phyloP scores from a whole-genome alignment of 257 asterid species.

The Solanum acaule region DNA sequence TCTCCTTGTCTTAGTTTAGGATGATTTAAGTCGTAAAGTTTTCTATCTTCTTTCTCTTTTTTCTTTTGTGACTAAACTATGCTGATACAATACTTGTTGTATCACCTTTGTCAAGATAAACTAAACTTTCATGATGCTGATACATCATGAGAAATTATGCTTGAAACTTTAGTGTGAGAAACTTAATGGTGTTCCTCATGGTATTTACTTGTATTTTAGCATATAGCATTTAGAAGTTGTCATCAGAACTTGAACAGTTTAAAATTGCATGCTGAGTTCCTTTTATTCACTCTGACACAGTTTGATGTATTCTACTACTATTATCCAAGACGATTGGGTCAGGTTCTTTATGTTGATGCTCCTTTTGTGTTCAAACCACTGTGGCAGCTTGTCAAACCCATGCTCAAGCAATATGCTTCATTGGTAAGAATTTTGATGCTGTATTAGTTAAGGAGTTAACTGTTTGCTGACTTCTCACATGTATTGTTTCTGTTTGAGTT shows the following conservation, averaged over 20 bases:
- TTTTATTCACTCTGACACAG: constrained; percentile 25
- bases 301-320: constrained; percentile 82
- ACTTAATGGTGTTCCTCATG: not conserved
- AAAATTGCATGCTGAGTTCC: not conserved
- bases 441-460: not conserved
- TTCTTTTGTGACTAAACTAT: not conserved
- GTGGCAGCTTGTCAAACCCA: constrained; percentile 82
- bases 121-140: not conserved
- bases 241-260: not conserved
- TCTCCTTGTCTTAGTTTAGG: not conserved
- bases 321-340: constrained; percentile 73
- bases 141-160: not conserved
- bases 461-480: not conserved
- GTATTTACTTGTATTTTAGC: not conserved
- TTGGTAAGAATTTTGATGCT: constrained; percentile 41
- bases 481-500: not conserved
- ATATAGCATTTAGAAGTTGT: not conserved
- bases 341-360: constrained; percentile 80
- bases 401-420: constrained; percentile 73
- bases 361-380: constrained; percentile 87
- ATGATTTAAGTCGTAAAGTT: not conserved
- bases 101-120: not conserved
- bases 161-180: not conserved
- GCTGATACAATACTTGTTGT: not conserved
- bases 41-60: not conserved